Percentiles rank a stretch among this genome's conserved stretches.
These are phyloP conservation scores for Helminthosporium solani DNA, from an alignment of 2,329 filamentous ascomycete genomes.

Conservation along the genomic window DNA sequence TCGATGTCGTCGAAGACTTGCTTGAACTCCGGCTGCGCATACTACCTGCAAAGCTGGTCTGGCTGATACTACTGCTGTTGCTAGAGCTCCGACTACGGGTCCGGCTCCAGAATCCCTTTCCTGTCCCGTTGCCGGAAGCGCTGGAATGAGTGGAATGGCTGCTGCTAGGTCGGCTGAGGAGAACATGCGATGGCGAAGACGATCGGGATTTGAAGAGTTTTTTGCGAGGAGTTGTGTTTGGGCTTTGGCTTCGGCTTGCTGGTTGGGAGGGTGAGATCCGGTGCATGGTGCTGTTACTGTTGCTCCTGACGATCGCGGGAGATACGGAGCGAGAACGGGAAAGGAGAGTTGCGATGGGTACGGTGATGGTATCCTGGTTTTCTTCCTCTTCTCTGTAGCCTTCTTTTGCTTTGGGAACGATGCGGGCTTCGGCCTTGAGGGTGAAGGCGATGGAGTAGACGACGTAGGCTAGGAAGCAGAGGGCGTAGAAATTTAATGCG, in stretches of 20 bases:
- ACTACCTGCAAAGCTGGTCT: neutral
- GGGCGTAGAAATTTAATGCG: slow-evolving; percentile 9
- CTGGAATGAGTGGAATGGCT: slow-evolving; percentile 2
- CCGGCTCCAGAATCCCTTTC: slow-evolving; percentile 4
- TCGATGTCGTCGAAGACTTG: slow-evolving; percentile 1
- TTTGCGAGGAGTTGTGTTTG: neutral
- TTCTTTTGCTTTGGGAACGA: slow-evolving; percentile 3
- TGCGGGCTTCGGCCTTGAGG: slow-evolving; percentile 6
- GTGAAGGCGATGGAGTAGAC: slow-evolving; percentile 7
- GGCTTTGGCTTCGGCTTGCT: neutral
- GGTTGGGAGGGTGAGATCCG: neutral
- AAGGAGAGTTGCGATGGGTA: slow-evolving; percentile 3
- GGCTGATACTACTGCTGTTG: slow-evolving; percentile 1
- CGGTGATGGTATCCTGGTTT: neutral
- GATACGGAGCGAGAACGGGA: neutral
- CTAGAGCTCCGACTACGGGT: slow-evolving; percentile 2
- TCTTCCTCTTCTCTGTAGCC: neutral
- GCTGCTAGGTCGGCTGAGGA: slow-evolving; percentile 1
- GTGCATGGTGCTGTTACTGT: neutral
- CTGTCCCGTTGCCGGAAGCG: slow-evolving; percentile 2
- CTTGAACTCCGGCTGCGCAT: neutral
- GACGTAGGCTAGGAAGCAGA: slow-evolving; percentile 8
- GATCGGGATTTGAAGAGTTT: neutral
- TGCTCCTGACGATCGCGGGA: neutral
- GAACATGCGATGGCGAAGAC: neutral